These are phyloP conservation scores for Radiomyces spectabilis DNA, from an alignment of 192 early-diverging fungal species.

Conservation along the genomic window DNA sequence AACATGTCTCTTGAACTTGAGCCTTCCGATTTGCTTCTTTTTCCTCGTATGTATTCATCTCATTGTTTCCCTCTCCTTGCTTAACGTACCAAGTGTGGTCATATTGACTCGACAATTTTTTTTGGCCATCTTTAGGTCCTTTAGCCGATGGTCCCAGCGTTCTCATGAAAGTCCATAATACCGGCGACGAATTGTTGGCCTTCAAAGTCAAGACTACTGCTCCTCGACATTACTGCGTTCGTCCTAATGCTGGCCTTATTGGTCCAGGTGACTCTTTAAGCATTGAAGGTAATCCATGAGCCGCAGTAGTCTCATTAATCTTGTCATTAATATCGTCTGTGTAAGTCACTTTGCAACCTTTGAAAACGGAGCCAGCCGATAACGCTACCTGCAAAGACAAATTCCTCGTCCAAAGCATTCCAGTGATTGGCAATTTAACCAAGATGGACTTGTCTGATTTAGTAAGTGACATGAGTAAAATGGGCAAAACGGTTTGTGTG, in stretches of 20 bases:
- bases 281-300: slow-evolving; percentile 62
- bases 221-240: slow-evolving; percentile 92
- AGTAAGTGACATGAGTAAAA: slow-evolving; percentile 27
- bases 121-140: slow-evolving; percentile 37
- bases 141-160: slow-evolving; percentile 52
- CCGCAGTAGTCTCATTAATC: no score
- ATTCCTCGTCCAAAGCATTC: slow-evolving; percentile 87
- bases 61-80: no score
- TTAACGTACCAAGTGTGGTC: background rate
- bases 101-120: background rate
- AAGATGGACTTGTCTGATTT: slow-evolving; percentile 56
- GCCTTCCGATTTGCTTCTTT: slow-evolving; percentile 47
- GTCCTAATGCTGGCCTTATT: slow-evolving; percentile 84
- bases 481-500: background rate
- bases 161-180: slow-evolving; percentile 50
- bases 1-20: slow-evolving; percentile 55
- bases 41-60: slow-evolving; percentile 53
- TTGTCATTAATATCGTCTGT: no score
- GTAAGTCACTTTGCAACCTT: slow-evolving; percentile 79
- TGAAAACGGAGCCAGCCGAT: slow-evolving; percentile 71
- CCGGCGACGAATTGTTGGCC: slow-evolving; percentile 59
- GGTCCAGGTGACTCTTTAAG: slow-evolving; percentile 54
- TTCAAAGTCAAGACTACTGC: slow-evolving; percentile 99
- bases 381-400: slow-evolving; percentile 93
- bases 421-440: slow-evolving; percentile 63